phyloP scores from a whole-genome alignment of 257 asterid species.

The Solanum peruvianum region DNA sequence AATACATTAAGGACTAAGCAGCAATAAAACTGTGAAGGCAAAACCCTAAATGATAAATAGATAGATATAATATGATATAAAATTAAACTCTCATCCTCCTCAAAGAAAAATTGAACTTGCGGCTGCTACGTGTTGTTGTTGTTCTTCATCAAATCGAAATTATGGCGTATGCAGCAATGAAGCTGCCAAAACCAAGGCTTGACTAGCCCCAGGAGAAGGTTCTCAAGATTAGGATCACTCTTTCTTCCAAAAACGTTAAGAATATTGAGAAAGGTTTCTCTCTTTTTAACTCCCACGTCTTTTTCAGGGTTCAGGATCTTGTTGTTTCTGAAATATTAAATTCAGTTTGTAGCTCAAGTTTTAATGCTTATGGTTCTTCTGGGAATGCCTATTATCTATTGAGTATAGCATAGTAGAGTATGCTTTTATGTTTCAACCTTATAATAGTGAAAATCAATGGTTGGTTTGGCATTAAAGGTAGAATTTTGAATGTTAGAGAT shows the following conservation, averaged over 20 bases:
- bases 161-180: constrained; percentile 36
- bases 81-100: background rate
- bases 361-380: background rate
- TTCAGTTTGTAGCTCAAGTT: background rate
- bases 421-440: background rate
- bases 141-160: background rate
- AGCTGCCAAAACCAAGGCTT: constrained; percentile 41
- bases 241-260: constrained; percentile 15
- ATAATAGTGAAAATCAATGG: background rate
- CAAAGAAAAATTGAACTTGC: background rate
- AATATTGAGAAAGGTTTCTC: constrained; percentile 51
- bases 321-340: background rate
- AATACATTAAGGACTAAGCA: background rate
- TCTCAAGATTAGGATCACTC: constrained; percentile 52
- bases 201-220: constrained; percentile 34
- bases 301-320: background rate
- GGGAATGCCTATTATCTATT: background rate
- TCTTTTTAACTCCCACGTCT: background rate
- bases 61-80: too few species aligned
- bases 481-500: background rate
- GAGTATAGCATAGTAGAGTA: background rate
- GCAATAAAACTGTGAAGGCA: background rate
- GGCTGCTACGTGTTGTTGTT: background rate
- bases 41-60: background rate
- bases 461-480: background rate